Evolutionary conservation across 345 rosid genomes (phyloP), one percentile per base, ranked within the genome.

Genomic region (Euphorbia lathyris): DNA sequence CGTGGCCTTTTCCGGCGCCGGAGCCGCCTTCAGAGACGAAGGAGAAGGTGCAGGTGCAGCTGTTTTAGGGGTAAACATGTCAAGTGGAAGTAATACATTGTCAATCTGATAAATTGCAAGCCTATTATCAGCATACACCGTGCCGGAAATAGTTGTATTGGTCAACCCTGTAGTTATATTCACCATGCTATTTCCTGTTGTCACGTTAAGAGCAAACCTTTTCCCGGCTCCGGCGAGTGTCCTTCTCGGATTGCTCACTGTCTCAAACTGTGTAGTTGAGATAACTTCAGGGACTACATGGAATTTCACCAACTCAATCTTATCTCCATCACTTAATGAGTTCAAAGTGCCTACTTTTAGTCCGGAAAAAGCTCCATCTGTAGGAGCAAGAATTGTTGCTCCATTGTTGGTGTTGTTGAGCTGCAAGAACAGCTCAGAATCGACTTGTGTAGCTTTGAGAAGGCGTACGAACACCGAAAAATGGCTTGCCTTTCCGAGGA

Each of bases 191-290:
- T 67, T 67, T 1, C 66, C 27, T 8, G 72, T 34, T 6, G 84
- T 80, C 63, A 80, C 67, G 7, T 80, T 80, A 10, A 77, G 76
- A 0, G 78, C 76, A 25, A 80, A 74, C 32, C 72, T 61, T 19
- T 69, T 59, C 8, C 74, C 69, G 17, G 78, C 71, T 10, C 80
- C 83, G 6, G 83, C 83, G n/a, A 67, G 64, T 43, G 84, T 80
- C 56, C 77, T 65, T 1, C 77, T 68, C 1, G 84, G 84, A 63
- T 81, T 81, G 51, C 79, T 81, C 61, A 74, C 81, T 0, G 84
- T 81, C 67, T 75, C 80, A 65, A 81, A 81, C 55, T 74, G 81
- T 23, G 84, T 8, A 47, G 43, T 72, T 11, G 80, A 42, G 22
- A 81, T 72, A 45, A 25, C 75, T 27, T 65, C 61, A 3, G 84